Evolutionary conservation across 2,329 filamentous ascomycete genomes (phyloP).

Genomic region (Rhynchosporium secalis): DNA sequence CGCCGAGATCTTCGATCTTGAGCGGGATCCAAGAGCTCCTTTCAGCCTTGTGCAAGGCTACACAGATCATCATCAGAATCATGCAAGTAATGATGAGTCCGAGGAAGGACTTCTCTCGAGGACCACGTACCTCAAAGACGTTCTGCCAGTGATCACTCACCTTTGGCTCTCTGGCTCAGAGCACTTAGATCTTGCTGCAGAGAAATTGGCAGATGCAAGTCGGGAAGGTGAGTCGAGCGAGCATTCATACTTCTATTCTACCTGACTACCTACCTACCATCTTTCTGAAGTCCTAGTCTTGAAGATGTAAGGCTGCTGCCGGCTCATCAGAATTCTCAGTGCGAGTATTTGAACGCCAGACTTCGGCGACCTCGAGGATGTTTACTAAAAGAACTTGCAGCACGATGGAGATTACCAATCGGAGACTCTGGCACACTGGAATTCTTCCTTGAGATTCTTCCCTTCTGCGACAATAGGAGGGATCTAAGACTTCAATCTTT

Average conservation of each 20-base stretch:
- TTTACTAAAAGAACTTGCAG: neutral
- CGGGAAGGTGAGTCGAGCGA: conserved; percentile 1
- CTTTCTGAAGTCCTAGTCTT: too few relatives aligned
- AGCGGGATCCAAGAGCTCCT: neutral
- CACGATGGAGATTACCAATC: neutral
- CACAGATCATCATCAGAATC: neutral
- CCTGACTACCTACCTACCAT: too few relatives aligned
- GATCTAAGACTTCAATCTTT: neutral
- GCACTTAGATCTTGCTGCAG: neutral
- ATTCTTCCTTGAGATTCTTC: neutral
- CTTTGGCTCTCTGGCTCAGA: conserved; percentile 3
- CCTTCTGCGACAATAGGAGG: neutral
- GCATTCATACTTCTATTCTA: neutral
- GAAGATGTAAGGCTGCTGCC: too few relatives aligned
- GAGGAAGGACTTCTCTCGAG: neutral
- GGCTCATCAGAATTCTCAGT: too few relatives aligned
- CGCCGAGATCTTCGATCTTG: conserved; percentile 2
- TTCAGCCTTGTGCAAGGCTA: conserved; percentile 7
- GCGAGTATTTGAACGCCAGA: too few relatives aligned
- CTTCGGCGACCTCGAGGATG: neutral
- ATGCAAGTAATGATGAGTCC: neutral
- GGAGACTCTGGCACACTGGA: conserved; percentile 1
- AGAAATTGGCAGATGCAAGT: conserved; percentile 9
- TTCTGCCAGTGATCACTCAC: neutral
- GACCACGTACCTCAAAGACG: neutral